These are phyloP conservation scores for Suhomyces kunorum DNA, from an alignment of 1,139 yeast genomes.

Conservation along the genomic window DNA sequence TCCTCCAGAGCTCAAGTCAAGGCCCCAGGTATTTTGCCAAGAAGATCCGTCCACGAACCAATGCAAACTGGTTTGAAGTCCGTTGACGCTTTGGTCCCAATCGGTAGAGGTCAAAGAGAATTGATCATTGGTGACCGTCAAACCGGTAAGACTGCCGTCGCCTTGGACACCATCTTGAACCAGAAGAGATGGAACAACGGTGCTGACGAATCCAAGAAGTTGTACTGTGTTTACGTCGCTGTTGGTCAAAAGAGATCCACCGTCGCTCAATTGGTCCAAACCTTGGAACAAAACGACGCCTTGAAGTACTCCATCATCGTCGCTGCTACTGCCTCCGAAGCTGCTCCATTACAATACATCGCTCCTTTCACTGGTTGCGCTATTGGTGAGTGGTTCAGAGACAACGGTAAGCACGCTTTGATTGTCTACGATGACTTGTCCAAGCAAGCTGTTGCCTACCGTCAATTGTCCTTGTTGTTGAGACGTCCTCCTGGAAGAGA, in stretches of 20 bases:
- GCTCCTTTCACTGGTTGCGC: constrained; percentile 99
- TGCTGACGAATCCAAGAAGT: constrained; percentile 92
- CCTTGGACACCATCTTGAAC: constrained; percentile 95
- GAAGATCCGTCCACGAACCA: constrained; percentile 98
- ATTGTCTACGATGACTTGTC: constrained; percentile 98
- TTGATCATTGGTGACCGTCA: constrained; percentile 99
- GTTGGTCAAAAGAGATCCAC: constrained; percentile 99
- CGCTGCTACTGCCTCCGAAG: constrained; percentile 99
- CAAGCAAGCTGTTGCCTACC: constrained; percentile 99
- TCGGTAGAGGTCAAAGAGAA: constrained; percentile 99
- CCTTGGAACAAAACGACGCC: constrained; percentile 98
- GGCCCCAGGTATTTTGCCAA: constrained; percentile 99
- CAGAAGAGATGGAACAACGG: constrained; percentile 99
- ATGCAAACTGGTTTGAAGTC: constrained; percentile 99
- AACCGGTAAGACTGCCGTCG: constrained; percentile 99
- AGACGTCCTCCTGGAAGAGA: constrained; percentile 98
- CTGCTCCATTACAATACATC: constrained; percentile 99
- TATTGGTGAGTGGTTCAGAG: constrained; percentile 99
- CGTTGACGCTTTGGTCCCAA: constrained; percentile 98
- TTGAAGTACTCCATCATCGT: constrained; percentile 96
- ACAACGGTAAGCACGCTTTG: constrained; percentile 96
- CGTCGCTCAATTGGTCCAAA: constrained; percentile 98
- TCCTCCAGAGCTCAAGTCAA: constrained; percentile 96
- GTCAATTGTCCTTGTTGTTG: constrained; percentile 96
- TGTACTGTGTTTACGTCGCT: constrained; percentile 99